Base-by-base conservation (phyloP, 768 basidiomycete species). In the Glaciozyma martinii region DNA sequence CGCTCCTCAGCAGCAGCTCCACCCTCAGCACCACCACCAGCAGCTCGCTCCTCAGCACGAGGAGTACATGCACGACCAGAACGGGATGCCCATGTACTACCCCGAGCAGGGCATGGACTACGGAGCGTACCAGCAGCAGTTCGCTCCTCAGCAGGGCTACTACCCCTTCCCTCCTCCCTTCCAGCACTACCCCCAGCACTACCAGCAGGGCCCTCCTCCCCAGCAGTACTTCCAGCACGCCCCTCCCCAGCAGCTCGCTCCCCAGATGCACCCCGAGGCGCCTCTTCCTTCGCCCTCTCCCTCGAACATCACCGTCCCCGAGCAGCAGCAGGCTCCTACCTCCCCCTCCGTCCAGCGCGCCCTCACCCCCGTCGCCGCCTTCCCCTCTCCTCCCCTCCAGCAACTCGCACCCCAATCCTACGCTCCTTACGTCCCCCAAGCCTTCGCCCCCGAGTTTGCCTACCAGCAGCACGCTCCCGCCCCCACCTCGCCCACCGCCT, bases 51-150 rank as follows among this genome's bases (percentile, higher is more conserved):
- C 47, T 1, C 58, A 60, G 30, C 40, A 23, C 32, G 46, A 15
- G 40, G 40, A 7, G 42, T 59, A 59, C 58, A 9, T 13, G 13
- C 58, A 56, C 16, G 19, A 12, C 4, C 29, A 30, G 56, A 33
- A 33, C 23, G 63, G 63, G 16, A 56, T 68, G 63, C 63, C 67
- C 25, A 47, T 68, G 54, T 70, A 66, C 59, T 66, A 70, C 52
- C 59, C 64, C 15, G 59, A 67, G 27, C 57, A 58, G 42, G 63
- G 61, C 46, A 25, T 42, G 43, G 50, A 60, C 59, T 61, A 62
- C 47, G 63, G 61, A 47, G 57, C 57, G 43, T 60, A 60, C 59
- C 66, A 66, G 54, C 63, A 56, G 32, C 57, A 60, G 23, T 68
- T 64, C 56, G 21, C 56, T 9, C 61, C 46, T 3, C 64, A 56